Conservation (phyloP, 108 stramenopile genomes). For the Conticribra guillardii region DNA sequence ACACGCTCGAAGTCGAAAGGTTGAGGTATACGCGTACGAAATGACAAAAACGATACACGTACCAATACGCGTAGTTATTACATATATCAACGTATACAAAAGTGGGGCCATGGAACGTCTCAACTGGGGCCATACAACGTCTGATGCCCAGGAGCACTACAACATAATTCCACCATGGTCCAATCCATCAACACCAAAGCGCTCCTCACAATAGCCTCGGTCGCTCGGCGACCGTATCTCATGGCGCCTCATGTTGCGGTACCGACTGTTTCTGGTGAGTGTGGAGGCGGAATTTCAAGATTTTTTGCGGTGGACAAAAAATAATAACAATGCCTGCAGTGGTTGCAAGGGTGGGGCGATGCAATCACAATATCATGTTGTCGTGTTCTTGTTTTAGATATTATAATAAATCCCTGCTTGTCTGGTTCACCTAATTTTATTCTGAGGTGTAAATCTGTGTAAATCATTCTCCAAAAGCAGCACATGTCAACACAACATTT, state of each 20-base stretch:
- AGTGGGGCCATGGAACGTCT: no score
- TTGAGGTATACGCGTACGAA: no score
- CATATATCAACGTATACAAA: no score
- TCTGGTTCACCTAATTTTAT: neutral
- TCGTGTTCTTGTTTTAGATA: neutral
- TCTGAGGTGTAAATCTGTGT: neutral
- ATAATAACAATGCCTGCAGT: neutral
- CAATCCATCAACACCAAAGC: conserved; percentile 89
- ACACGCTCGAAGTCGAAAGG: no score
- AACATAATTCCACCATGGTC: no score
- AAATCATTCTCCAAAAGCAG: neutral
- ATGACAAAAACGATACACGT: no score
- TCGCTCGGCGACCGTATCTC: conserved; percentile 71
- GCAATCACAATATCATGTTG: neutral
- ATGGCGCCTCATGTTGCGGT: conserved; percentile 83
- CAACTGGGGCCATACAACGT: no score
- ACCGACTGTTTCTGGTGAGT: conserved; percentile 67
- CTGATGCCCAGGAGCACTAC: no score
- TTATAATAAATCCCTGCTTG: neutral
- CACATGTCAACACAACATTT: neutral
- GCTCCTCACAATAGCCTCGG: conserved; percentile 76
- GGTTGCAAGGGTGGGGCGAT: neutral
- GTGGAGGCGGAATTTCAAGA: no score
- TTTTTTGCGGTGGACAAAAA: neutral
- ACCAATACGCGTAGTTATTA: no score